Conservation (phyloP, 139 green algal genomes). For the Zygnema circumcarinatum region DNA sequence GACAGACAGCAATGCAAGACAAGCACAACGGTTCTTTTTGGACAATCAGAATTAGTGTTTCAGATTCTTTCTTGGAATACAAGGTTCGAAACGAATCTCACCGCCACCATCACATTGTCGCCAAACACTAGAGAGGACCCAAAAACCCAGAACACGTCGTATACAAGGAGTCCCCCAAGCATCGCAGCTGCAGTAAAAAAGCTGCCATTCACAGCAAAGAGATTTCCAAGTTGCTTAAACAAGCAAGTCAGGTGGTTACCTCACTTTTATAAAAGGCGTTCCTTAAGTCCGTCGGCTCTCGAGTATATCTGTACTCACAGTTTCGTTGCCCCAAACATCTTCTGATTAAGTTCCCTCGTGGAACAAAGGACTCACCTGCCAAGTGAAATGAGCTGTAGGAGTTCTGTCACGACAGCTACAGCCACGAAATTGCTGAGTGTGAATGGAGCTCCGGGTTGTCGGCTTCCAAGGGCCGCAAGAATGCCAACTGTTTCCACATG, state of each 20-base stretch:
- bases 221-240: no score
- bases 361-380: conserved; percentile 37
- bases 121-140: conserved; percentile 67
- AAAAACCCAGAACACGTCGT: conserved; percentile 93
- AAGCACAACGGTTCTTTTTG: no score
- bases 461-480: conserved; percentile 3
- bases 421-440: conserved; percentile 38
- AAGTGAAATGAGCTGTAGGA: conserved; percentile 48
- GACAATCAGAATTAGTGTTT: no score
- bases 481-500: background rate
- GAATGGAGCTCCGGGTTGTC: conserved; percentile 23
- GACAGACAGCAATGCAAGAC: no score
- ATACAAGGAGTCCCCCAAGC: conserved; percentile 79
- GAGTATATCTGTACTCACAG: no score
- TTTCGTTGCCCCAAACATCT: no score
- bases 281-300: no score
- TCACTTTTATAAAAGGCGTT: no score
- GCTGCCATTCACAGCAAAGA: no score
- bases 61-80: no score
- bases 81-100: conserved; percentile 36
- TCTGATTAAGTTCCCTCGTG: no score
- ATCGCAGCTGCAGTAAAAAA: conserved; percentile 45
- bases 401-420: conserved; percentile 21
- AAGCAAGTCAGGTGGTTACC: no score
- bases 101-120: conserved; percentile 86